phyloP scores from a whole-genome alignment of 148 eudicot species.

The Silene uniflora region DNA sequence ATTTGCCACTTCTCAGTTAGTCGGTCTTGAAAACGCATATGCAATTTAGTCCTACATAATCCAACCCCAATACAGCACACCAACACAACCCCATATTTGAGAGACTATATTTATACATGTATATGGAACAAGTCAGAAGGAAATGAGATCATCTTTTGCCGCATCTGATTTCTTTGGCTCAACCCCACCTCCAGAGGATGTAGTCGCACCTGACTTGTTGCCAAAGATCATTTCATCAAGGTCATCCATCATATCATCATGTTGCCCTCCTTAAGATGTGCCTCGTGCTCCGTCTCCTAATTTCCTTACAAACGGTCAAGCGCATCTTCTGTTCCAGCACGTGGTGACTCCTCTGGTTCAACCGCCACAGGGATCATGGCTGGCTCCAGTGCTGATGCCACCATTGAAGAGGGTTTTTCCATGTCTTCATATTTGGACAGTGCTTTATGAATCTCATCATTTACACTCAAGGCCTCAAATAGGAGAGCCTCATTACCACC shows the following conservation, averaged over 20 bases:
- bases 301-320: constrained; percentile 64
- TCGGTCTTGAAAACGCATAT: neutral
- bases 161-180: constrained; percentile 47
- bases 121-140: too few species aligned
- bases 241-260: constrained; percentile 92
- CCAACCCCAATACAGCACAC: constrained; percentile 20
- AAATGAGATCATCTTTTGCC: too few species aligned
- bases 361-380: too few species aligned
- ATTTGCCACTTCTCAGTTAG: neutral
- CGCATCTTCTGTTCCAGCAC: constrained; percentile 72
- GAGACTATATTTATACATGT: too few species aligned
- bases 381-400: constrained; percentile 56
- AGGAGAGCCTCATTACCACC: too few species aligned
- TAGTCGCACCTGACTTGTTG: constrained; percentile 51
- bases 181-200: constrained; percentile 47
- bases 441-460: too few species aligned
- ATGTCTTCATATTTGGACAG: constrained; percentile 74
- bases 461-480: too few species aligned
- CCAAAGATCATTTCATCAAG: constrained; percentile 98
- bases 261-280: constrained; percentile 43
- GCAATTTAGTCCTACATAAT: constrained; percentile 17
- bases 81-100: constrained; percentile 2
- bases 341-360: constrained; percentile 91
- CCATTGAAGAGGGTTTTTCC: constrained; percentile 46
- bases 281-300: constrained; percentile 37